Evolutionary conservation across 176 grass and related monocot genomes (phyloP).

Genomic region (Leersia perrieri): DNA sequence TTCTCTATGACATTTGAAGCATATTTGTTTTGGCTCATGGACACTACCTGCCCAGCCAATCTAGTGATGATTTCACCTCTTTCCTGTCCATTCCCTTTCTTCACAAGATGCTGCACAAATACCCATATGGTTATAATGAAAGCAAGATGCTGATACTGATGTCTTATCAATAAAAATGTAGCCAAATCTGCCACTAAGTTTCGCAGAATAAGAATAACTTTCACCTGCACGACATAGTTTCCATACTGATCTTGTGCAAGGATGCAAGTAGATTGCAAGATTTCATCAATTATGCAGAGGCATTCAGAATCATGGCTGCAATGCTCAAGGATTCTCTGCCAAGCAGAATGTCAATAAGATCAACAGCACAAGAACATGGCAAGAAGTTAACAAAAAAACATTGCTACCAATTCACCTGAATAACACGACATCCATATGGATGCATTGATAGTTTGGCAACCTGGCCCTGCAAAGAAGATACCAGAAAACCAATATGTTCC

Average conservation of each 20-base stretch:
- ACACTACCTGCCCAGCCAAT: constrained; percentile 72
- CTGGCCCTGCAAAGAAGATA: constrained; percentile 79
- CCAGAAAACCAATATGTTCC: constrained; percentile 77
- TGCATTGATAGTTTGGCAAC: constrained; percentile 81
- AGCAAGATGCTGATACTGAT: neutral
- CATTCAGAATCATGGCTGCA: constrained; percentile 57
- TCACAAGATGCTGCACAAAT: constrained; percentile 78
- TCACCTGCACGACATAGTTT: constrained; percentile 95
- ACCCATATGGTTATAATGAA: constrained; percentile 10
- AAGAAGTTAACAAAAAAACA: neutral
- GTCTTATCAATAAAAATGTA: neutral
- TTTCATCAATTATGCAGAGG: constrained; percentile 86
- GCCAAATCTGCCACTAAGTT: neutral
- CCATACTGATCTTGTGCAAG: constrained; percentile 95
- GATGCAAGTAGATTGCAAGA: constrained; percentile 72
- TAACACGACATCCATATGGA: constrained; percentile 93
- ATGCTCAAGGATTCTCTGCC: constrained; percentile 84
- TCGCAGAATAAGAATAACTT: neutral
- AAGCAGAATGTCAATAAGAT: constrained; percentile 5
- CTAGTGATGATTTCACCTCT: constrained; percentile 79
- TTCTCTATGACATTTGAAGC: constrained; percentile 97
- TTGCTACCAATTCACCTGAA: constrained; percentile 62
- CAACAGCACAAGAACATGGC: neutral
- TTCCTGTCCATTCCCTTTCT: constrained; percentile 66
- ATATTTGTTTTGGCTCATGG: constrained; percentile 92